Evolutionary conservation across 1,139 yeast genomes (phyloP).

Genomic region (Pichia sp.): DNA sequence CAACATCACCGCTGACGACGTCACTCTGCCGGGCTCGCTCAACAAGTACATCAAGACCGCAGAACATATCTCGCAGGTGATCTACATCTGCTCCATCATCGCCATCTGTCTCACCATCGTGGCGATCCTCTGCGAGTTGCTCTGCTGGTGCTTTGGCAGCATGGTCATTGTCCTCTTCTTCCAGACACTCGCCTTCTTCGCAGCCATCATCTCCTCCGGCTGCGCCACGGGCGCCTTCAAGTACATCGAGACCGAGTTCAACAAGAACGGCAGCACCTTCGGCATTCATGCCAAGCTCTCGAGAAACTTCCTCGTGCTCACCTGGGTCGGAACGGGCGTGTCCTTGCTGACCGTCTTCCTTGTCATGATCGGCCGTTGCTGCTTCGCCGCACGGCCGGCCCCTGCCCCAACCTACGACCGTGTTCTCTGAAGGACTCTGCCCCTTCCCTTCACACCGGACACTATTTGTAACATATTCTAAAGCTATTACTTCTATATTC

Average conservation of each 20-base stretch:
- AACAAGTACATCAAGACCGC: conserved; percentile 33
- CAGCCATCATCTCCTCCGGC: conserved; percentile 38
- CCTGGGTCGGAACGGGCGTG: conserved; percentile 44
- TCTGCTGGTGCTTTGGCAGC: conserved; percentile 28
- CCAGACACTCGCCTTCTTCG: conserved; percentile 31
- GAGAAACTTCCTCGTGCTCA: conserved; percentile 33
- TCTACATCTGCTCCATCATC: conserved; percentile 44
- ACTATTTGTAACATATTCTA: not conserved
- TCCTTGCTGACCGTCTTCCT: conserved; percentile 36
- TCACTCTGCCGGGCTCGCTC: conserved; percentile 34
- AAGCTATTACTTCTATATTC: not conserved
- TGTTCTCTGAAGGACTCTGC: conserved; percentile 1
- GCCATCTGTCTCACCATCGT: conserved; percentile 40
- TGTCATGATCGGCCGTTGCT: conserved; percentile 33
- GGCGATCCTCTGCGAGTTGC: conserved; percentile 38
- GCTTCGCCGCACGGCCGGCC: conserved; percentile 9
- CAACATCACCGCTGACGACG: conserved; percentile 16
- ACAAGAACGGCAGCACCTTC: conserved; percentile 31
- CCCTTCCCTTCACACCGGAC: not conserved
- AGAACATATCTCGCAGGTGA: conserved; percentile 40
- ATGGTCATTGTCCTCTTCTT: conserved; percentile 33
- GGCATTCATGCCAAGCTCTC: conserved; percentile 39
- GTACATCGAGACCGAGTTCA: conserved; percentile 37
- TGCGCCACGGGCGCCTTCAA: conserved; percentile 43
- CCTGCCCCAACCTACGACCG: conserved; percentile 11